These are phyloP conservation scores for Populus ilicifolia DNA, from an alignment of 345 rosid genomes.

Conservation along the genomic window DNA sequence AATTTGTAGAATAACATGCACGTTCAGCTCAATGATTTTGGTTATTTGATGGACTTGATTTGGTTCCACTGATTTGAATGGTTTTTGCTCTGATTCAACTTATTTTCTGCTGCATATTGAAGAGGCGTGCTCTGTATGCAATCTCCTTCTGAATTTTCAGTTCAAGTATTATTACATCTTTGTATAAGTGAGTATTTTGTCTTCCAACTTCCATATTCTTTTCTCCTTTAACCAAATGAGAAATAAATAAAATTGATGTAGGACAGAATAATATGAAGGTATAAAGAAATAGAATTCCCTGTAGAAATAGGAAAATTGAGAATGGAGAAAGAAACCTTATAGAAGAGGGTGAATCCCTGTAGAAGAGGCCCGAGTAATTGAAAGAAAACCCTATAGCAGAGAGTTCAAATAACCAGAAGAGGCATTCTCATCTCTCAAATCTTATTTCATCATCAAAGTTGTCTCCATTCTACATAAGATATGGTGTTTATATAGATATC, in stretches of 20 bases:
- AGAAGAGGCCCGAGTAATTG: too few relatives aligned
- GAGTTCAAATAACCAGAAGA: too few relatives aligned
- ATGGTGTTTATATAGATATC: too few relatives aligned
- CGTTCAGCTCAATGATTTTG: slow-evolving; percentile 6
- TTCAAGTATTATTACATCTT: not conserved
- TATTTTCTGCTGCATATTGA: not conserved
- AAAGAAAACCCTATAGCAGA: too few relatives aligned
- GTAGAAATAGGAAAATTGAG: too few relatives aligned
- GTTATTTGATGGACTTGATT: slow-evolving; percentile 5
- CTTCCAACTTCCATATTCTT: not conserved
- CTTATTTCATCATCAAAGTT: too few relatives aligned
- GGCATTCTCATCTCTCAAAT: too few relatives aligned
- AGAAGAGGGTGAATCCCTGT: too few relatives aligned
- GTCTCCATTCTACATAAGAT: too few relatives aligned
- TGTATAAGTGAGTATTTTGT: not conserved
- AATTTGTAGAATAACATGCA: slow-evolving; percentile 21
- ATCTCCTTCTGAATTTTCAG: not conserved
- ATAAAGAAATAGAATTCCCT: too few relatives aligned
- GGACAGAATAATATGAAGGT: too few relatives aligned
- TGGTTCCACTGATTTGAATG: not conserved
- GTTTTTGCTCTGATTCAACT: not conserved
- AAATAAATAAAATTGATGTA: not conserved
- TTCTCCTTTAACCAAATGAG: not conserved
- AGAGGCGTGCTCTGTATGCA: not conserved
- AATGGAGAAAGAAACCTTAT: too few relatives aligned